These are phyloP conservation scores for Neonectria coccinea DNA, from an alignment of 2,329 filamentous ascomycete species.

Conservation along the genomic window DNA sequence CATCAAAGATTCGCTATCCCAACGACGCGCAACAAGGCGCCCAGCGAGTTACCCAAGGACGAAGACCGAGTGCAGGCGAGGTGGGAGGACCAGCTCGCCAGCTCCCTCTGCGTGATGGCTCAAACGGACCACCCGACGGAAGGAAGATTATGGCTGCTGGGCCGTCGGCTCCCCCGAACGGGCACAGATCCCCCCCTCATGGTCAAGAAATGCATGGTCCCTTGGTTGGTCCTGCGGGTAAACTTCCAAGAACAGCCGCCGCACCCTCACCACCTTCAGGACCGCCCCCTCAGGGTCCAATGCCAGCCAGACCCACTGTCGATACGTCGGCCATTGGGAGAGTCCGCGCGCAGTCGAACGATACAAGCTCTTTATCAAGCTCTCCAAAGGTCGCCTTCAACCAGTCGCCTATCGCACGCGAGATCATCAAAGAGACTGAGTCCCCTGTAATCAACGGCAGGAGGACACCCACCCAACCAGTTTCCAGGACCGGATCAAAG, in stretches of 20 bases:
- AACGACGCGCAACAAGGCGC: conserved; percentile 69
- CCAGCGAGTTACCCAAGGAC: conserved; percentile 55
- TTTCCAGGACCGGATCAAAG: conserved; percentile 51
- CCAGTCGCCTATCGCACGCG: conserved; percentile 57
- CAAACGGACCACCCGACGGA: conserved; percentile 62
- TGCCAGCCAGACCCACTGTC: conserved; percentile 60
- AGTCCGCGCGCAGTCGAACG: conserved; percentile 62
- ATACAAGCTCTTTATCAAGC: conserved; percentile 53
- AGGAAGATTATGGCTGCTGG: conserved; percentile 58
- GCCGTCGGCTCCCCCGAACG: conserved; percentile 53
- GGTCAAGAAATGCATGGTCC: conserved; percentile 54
- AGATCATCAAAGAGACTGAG: conserved; percentile 59
- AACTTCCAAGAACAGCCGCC: conserved; percentile 49
- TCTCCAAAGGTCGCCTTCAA: conserved; percentile 51
- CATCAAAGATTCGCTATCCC: conserved; percentile 95
- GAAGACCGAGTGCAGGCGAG: conserved; percentile 59
- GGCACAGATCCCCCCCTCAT: conserved; percentile 54
- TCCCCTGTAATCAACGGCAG: conserved; percentile 69
- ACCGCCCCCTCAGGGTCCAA: conserved; percentile 67
- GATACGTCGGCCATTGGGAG: conserved; percentile 57
- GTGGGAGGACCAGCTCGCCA: conserved; percentile 49
- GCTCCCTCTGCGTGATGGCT: conserved; percentile 62
- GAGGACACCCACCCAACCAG: conserved; percentile 70
- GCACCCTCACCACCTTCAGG: conserved; percentile 55
- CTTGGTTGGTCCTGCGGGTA: conserved; percentile 49